phyloP scores from a whole-genome alignment of 78 protist species.

The Polysphondylium violaceum region DNA sequence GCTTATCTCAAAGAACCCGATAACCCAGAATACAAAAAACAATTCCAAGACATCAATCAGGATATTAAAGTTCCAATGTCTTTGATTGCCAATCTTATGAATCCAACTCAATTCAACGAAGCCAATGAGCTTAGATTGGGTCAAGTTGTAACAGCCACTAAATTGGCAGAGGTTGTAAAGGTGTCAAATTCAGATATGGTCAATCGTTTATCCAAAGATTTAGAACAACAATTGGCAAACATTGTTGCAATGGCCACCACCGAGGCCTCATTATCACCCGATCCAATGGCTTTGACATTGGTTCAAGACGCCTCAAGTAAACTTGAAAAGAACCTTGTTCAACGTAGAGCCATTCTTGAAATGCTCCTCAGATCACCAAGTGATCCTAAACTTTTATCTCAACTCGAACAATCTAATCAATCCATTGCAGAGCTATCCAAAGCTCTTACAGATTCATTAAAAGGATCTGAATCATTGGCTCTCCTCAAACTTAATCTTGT shows the following conservation, averaged over 20 bases:
- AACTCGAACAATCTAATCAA: neutral
- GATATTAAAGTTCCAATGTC: constrained; percentile 42
- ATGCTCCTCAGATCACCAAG: neutral
- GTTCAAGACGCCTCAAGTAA: neutral
- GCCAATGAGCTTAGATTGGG: neutral
- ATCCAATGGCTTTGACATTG: neutral
- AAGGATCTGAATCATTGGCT: neutral
- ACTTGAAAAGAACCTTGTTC: neutral
- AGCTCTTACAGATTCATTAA: constrained; percentile 34
- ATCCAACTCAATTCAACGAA: constrained; percentile 15
- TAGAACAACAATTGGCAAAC: constrained; percentile 8
- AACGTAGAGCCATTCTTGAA: neutral
- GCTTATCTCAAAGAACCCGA: constrained; percentile 10
- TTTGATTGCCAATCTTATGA: constrained; percentile 26
- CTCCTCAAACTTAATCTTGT: constrained; percentile 19
- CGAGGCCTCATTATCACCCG: neutral
- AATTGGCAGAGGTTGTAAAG: neutral
- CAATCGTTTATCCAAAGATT: neutral
- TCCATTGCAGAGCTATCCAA: constrained; percentile 1
- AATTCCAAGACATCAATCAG: constrained; percentile 6
- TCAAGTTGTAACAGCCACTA: neutral
- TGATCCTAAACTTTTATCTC: neutral
- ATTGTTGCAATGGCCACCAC: constrained; percentile 28
- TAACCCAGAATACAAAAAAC: neutral
- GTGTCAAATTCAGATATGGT: neutral